Conservation (phyloP, 1,139 yeast species). For the Arxiozyma telluris region DNA sequence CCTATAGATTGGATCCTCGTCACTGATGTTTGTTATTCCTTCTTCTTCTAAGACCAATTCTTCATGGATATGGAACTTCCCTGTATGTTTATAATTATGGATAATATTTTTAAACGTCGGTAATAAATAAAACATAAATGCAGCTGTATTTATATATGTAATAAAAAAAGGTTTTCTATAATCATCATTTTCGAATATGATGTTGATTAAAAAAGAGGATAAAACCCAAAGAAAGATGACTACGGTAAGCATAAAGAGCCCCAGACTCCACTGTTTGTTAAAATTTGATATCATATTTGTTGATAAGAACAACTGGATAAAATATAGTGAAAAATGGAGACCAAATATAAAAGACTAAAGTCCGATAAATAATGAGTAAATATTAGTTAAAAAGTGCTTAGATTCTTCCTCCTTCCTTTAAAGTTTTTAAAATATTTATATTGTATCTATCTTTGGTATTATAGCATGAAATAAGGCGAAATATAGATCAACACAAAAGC, state of each 20-base stretch:
- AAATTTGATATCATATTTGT: conserved; percentile 9
- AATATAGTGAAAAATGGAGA: neutral
- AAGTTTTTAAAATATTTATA: too few relatives aligned
- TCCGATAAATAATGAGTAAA: neutral
- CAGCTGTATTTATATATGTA: conserved; percentile 82
- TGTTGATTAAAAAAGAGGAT: conserved; percentile 72
- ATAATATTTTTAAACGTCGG: conserved; percentile 43
- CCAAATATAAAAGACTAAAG: neutral
- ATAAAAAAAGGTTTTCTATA: conserved; percentile 90
- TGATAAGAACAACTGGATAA: neutral
- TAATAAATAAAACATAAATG: conserved; percentile 66
- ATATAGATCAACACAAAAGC: too few relatives aligned
- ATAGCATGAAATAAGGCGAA: neutral
- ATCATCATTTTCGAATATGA: conserved; percentile 54
- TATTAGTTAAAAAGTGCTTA: too few relatives aligned
- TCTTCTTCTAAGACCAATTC: conserved; percentile 26
- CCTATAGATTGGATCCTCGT: conserved; percentile 1
- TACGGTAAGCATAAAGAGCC: conserved; percentile 58
- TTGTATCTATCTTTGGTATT: too few relatives aligned
- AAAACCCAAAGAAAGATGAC: conserved; percentile 85
- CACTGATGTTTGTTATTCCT: conserved; percentile 8
- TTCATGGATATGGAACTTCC: conserved; percentile 25
- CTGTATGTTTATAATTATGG: conserved; percentile 24
- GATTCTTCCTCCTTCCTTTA: neutral
- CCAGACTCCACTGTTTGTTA: conserved; percentile 52